phyloP scores from a whole-genome alignment of 305 asterid genomes.

The Fraxinus latifolia region DNA sequence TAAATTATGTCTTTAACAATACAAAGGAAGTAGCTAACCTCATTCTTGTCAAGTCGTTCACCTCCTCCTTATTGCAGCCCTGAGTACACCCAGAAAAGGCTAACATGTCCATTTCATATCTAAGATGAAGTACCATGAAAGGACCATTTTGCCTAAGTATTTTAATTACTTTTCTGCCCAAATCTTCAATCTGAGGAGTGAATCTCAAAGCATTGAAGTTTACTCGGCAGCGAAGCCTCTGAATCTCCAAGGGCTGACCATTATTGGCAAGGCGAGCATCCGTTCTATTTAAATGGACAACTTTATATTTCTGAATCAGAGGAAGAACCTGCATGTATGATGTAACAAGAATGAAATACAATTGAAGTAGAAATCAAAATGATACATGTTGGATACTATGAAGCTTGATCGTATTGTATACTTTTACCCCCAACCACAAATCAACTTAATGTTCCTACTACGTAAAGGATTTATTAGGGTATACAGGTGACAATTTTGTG shows the following conservation, averaged over 20 bases:
- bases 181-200: conserved; percentile 71
- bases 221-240: conserved; percentile 76
- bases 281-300: conserved; percentile 73
- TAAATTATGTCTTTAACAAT: not conserved
- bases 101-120: conserved; percentile 89
- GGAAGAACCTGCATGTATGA: conserved; percentile 61
- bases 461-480: not conserved
- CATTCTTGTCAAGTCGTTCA: conserved; percentile 68
- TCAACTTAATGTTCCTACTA: not conserved
- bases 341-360: conserved; percentile 17
- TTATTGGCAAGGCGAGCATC: conserved; percentile 82
- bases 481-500: not conserved
- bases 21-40: conserved; percentile 37
- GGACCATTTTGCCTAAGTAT: conserved; percentile 69
- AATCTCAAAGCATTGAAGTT: conserved; percentile 61
- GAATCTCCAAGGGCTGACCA: conserved; percentile 66
- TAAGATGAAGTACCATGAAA: conserved; percentile 71
- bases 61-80: conserved; percentile 66
- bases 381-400: not conserved
- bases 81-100: conserved; percentile 83
- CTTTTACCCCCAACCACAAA: not conserved
- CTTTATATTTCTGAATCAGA: conserved; percentile 66
- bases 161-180: conserved; percentile 64
- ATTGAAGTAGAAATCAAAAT: not conserved
- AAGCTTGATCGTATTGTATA: not conserved